Evolutionary conservation across 1,139 yeast genomes (phyloP), one percentile per base, ranked within the genome.

Genomic region (Arxiozyma slooffiae): DNA sequence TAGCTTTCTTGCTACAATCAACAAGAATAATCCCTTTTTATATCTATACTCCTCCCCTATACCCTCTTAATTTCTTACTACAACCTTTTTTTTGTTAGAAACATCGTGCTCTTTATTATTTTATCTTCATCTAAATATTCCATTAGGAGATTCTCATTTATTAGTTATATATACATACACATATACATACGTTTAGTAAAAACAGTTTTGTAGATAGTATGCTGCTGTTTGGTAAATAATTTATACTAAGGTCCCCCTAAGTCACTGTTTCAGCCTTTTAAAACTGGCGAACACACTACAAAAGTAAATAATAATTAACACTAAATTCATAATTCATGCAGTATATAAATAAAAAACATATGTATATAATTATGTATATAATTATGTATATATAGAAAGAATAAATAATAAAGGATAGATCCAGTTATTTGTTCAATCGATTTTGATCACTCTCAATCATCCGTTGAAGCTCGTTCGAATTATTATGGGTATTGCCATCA

Each of bases 381-480:
- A 30, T n/a, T 6, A 30, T 30, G 36, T 30, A 30, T 30, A 30
- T 30, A 30, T 14, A 30, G 6, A 9, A 30, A 30, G 6, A 30
- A 23, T n/a, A n/a, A n/a, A n/a, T 14, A 4, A 30, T 30, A 30
- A 30, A 30, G 14, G 3, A 2, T n/a, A 4, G 16, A 11, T 30
- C n/a, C 2, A 30, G n/a, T 14, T 6, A 30, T 30, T 14, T 8
- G n/a, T 30, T 30, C 16, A 16, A 42, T 18, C 26, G n/a, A 4
- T 24, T 30, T 38, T 30, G 42, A 11, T 50, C 50, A 21, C 41
- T 48, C n/a, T 38, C 42, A 18, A 51, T 51, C 52, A 53, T 51
- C n/a, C 48, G 45, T 41, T 49, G 51, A 38, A 49, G 30, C 41
- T 53, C 55, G 21, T 44, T 26, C 5, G 50, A 46, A 24, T 21